These are phyloP conservation scores for Ganoderma lingzhi DNA, from an alignment of 1,284 basidiomycete genomes.

Conservation along the genomic window DNA sequence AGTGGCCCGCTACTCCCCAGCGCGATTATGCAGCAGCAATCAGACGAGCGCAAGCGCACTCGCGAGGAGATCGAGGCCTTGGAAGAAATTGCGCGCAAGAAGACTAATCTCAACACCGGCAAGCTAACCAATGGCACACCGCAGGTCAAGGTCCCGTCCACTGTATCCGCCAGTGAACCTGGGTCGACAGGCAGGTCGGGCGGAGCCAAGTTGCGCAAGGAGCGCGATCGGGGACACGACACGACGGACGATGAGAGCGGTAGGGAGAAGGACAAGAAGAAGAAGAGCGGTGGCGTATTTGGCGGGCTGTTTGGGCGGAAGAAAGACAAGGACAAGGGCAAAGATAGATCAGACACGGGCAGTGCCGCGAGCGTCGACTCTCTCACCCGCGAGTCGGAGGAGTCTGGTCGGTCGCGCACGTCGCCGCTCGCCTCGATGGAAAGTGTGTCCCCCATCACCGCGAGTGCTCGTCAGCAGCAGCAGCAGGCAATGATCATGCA, in stretches of 20 bases:
- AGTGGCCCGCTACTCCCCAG: conserved; percentile 53
- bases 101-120: conserved; percentile 47
- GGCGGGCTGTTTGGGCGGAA: conserved; percentile 77
- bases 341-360: conserved; percentile 55
- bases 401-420: conserved; percentile 54
- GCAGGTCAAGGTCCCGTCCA: conserved; percentile 24
- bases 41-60: conserved; percentile 65
- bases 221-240: conserved; percentile 50
- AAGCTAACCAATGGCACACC: conserved; percentile 21
- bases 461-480: conserved; percentile 63
- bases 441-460: conserved; percentile 51
- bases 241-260: conserved; percentile 54
- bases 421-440: conserved; percentile 41
- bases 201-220: conserved; percentile 72
- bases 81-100: conserved; percentile 67
- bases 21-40: conserved; percentile 56
- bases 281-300: conserved; percentile 76
- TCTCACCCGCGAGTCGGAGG: conserved; percentile 55
- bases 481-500: conserved; percentile 44
- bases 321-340: conserved; percentile 79
- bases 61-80: conserved; percentile 67
- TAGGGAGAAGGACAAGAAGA: conserved; percentile 63
- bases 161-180: conserved; percentile 19
- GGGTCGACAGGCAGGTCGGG: conserved; percentile 26
- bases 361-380: conserved; percentile 39